phyloP scores from a whole-genome alignment of 2,329 filamentous ascomycete species.

The Grosmannia serpens region DNA sequence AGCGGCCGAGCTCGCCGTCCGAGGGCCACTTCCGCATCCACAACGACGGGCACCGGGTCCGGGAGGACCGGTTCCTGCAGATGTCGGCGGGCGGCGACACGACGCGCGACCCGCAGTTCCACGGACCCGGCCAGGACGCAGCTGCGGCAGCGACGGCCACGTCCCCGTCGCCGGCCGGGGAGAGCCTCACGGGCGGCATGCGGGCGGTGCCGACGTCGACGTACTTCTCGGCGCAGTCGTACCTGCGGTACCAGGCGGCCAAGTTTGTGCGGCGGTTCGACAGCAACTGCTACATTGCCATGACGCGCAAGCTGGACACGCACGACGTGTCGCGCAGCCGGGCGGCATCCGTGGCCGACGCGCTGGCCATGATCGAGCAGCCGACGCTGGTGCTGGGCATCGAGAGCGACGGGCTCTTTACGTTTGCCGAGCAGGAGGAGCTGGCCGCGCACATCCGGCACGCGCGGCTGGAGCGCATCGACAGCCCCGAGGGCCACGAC shows the following conservation, averaged over 20 bases:
- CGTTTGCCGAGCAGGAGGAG: conserved; percentile 92
- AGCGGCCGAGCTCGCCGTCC: conserved; percentile 29
- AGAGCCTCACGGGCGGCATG: conserved; percentile 40
- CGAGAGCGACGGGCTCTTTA: conserved; percentile 91
- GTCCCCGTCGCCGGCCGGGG: conserved; percentile 26
- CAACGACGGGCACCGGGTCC: conserved; percentile 66
- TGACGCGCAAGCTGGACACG: conserved; percentile 94
- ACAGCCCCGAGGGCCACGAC: conserved; percentile 91
- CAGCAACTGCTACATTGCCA: conserved; percentile 97
- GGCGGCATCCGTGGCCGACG: conserved; percentile 54
- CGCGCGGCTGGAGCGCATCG: conserved; percentile 71
- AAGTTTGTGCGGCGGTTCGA: conserved; percentile 98
- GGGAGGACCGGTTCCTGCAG: conserved; percentile 36
- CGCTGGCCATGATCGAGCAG: conserved; percentile 73
- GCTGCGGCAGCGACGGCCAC: conserved; percentile 13
- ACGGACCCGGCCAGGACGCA: conserved; percentile 9
- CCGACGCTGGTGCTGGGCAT: conserved; percentile 88
- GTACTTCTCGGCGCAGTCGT: conserved; percentile 98
- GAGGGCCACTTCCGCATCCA: conserved; percentile 71
- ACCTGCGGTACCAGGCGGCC: conserved; percentile 87
- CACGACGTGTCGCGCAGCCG: conserved; percentile 85
- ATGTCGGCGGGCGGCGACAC: neutral
- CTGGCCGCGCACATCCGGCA: conserved; percentile 71
- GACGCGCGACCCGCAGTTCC: conserved; percentile 14
- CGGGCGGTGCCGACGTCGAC: conserved; percentile 50